Conservation (phyloP, 2,329 filamentous ascomycete genomes). For the Stagonosporopsis chrysanthemi region DNA sequence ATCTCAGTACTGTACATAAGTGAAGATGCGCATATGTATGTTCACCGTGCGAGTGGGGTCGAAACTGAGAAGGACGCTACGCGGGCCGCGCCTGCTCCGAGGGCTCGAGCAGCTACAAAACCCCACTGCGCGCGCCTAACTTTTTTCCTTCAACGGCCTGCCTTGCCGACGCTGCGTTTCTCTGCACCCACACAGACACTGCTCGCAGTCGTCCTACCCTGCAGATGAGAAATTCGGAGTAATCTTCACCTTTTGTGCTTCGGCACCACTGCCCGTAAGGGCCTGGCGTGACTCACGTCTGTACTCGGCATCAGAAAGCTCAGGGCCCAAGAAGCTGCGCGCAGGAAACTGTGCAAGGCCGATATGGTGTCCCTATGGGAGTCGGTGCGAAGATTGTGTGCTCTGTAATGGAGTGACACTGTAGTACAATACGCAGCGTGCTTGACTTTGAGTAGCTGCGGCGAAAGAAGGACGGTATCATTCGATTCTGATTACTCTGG, state of each 20-base stretch:
- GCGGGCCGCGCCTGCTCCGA: slow-evolving; percentile 3
- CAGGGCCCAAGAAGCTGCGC: slow-evolving; percentile 62
- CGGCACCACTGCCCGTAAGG: slow-evolving; percentile 77
- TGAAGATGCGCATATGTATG: background rate
- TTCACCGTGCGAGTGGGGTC: background rate
- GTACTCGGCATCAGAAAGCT: slow-evolving; percentile 91
- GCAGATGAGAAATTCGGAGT: slow-evolving; percentile 99
- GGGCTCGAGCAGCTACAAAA: slow-evolving; percentile 44
- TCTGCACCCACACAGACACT: slow-evolving; percentile 80
- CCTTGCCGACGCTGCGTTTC: slow-evolving; percentile 94
- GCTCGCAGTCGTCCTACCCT: slow-evolving; percentile 45
- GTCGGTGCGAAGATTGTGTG: slow-evolving; percentile 93
- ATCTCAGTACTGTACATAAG: background rate
- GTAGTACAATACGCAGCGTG: slow-evolving; percentile 96
- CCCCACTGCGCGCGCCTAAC: slow-evolving; percentile 34
- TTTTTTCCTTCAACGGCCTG: slow-evolving; percentile 72
- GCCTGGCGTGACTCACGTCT: slow-evolving; percentile 84
- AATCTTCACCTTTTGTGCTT: slow-evolving; percentile 74
- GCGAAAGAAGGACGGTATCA: slow-evolving; percentile 64
- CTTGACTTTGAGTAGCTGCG: slow-evolving; percentile 54
- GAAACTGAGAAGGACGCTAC: background rate
- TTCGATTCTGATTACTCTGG: slow-evolving; percentile 95
- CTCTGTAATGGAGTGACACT: slow-evolving; percentile 71
- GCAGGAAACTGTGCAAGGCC: slow-evolving; percentile 32
- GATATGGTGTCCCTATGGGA: slow-evolving; percentile 74